These are phyloP conservation scores for Ogataea glucozyma DNA, from an alignment of 805 yeast species.

Conservation along the genomic window DNA sequence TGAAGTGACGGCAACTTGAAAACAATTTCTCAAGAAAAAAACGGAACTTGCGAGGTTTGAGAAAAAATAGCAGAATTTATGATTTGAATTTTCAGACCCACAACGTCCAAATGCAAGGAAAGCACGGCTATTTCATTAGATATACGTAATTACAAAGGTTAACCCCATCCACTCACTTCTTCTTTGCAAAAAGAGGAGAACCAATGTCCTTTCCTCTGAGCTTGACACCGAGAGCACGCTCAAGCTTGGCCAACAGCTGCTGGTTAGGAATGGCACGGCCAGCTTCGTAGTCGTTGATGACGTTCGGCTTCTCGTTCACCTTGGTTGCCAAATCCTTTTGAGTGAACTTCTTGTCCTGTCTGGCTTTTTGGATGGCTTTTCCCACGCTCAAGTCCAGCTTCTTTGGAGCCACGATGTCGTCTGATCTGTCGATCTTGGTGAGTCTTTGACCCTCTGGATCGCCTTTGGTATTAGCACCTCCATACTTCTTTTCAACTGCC, in stretches of 20 bases:
- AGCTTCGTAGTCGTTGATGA: constrained; percentile 94
- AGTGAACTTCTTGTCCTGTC: constrained; percentile 84
- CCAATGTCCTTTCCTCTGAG: constrained; percentile 96
- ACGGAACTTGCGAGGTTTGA: too few species aligned
- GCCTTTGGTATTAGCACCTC: constrained; percentile 57
- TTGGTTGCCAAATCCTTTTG: constrained; percentile 97
- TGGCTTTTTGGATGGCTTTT: constrained; percentile 77
- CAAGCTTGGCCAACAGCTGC: constrained; percentile 88
- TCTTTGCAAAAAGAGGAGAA: constrained; percentile 70
- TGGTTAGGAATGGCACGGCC: constrained; percentile 97
- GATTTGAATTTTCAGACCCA: neutral
- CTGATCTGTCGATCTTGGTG: constrained; percentile 89
- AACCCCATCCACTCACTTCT: too few species aligned
- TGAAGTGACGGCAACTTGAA: too few species aligned
- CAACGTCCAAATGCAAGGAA: neutral
- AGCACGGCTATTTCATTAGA: constrained; percentile 6
- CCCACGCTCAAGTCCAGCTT: constrained; percentile 86
- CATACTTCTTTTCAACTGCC: constrained; percentile 91
- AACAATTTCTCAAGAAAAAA: neutral
- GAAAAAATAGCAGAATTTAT: too few species aligned
- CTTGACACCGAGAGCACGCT: constrained; percentile 91
- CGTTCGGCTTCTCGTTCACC: constrained; percentile 93
- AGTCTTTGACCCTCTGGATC: constrained; percentile 93
- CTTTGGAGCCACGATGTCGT: constrained; percentile 90
- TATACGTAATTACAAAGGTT: constrained; percentile 5